phyloP scores from a whole-genome alignment of 352 stramenopile genomes.

The Globisporangium apiculatum region DNA sequence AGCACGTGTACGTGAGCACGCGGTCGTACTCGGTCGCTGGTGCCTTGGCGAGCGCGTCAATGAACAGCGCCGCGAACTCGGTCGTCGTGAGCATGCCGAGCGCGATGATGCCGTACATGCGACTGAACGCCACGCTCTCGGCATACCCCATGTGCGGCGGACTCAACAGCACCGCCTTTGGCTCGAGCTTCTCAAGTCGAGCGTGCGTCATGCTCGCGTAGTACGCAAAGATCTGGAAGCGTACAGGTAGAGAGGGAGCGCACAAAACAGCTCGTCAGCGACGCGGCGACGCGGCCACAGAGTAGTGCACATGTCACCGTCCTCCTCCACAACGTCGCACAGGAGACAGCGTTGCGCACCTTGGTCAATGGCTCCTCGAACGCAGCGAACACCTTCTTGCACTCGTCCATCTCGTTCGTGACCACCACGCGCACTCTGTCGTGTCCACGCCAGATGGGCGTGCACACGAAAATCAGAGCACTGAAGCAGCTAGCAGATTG shows the following conservation, averaged over 20 bases:
- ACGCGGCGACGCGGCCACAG: too few relatives aligned
- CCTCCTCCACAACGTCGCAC: too few relatives aligned
- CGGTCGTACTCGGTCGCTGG: constrained; percentile 49
- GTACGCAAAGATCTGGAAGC: constrained; percentile 46
- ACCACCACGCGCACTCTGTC: constrained; percentile 36
- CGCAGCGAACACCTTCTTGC: constrained; percentile 39
- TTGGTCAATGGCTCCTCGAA: constrained; percentile 65
- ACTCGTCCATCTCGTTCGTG: constrained; percentile 52
- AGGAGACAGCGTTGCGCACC: constrained; percentile 8
- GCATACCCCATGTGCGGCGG: constrained; percentile 58
- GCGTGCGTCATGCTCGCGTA: constrained; percentile 40
- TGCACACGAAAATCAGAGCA: not conserved
- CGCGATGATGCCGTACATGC: constrained; percentile 72
- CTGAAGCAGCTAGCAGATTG: too few relatives aligned
- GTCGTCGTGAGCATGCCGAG: constrained; percentile 70
- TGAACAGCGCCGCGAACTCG: constrained; percentile 68
- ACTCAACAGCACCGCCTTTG: constrained; percentile 36
- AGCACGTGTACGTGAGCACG: constrained; percentile 51
- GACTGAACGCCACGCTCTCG: constrained; percentile 57
- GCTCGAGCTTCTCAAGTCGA: constrained; percentile 63
- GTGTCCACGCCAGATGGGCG: too few relatives aligned
- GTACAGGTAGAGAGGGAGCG: not conserved
- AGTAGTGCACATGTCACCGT: too few relatives aligned
- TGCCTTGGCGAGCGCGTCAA: constrained; percentile 59
- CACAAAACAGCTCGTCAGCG: too few relatives aligned